Evolutionary conservation across 106 monocot genomes (phyloP).

Genomic region (Dioscorea zingiberensis): DNA sequence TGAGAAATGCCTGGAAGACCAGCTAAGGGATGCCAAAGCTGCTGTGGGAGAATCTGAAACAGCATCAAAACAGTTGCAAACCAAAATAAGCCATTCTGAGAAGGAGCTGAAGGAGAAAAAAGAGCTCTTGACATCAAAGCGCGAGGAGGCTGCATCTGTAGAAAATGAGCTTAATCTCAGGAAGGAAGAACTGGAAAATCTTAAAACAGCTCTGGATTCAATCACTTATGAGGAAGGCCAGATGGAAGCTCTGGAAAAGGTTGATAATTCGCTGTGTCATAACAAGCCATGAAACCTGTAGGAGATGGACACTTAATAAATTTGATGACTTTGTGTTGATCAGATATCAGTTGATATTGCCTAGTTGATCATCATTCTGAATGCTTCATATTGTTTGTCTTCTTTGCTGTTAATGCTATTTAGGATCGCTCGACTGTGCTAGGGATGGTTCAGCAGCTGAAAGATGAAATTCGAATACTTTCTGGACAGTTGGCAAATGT

Average conservation of each 20-base stretch:
- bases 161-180: conserved; percentile 70
- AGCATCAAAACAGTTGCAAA: conserved; percentile 66
- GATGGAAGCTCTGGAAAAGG: conserved; percentile 89
- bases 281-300: no score
- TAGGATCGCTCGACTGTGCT: conserved; percentile 60
- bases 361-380: no score
- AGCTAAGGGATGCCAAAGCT: conserved; percentile 92
- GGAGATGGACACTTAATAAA: no score
- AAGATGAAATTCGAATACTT: conserved; percentile 71
- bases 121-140: conserved; percentile 51
- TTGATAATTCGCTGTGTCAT: conserved; percentile 5
- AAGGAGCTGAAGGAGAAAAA: conserved; percentile 88
- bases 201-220: conserved; percentile 57
- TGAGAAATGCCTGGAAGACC: conserved; percentile 97
- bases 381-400: no score
- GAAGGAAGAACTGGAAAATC: conserved; percentile 56
- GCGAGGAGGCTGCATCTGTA: conserved; percentile 74
- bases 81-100: conserved; percentile 74
- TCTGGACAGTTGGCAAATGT: conserved; percentile 75
- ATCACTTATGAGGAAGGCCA: conserved; percentile 65
- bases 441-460: conserved; percentile 59
- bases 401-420: not conserved
- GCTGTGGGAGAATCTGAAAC: conserved; percentile 72
- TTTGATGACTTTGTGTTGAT: no score
- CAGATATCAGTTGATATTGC: no score